Evolutionary conservation across 768 basidiomycete species (phyloP), one percentile per base, ranked within the genome.

Genomic region (Multifurca ochricompacta): DNA sequence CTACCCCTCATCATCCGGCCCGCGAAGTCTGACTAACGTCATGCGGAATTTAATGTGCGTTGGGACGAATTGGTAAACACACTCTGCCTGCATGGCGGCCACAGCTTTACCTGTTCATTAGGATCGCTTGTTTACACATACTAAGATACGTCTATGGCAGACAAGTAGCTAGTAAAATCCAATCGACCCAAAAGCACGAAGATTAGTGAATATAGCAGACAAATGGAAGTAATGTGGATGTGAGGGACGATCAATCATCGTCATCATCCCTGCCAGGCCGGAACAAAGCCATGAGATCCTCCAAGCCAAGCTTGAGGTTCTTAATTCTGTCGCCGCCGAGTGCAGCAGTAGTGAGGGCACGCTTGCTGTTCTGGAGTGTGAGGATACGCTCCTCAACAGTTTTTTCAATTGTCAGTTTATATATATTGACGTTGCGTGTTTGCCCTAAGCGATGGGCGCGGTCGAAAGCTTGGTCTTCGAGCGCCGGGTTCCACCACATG

Each of bases 391-490:
- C 82, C 64, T 95, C 93, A 7, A 96, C 88, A 2, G 91, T 92
- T 25, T 81, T 74, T 37, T 85, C 82, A 51, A 97, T 85, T 62
- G 85, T 91, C 28, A 98, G 78, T 70, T 92, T 92, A 74, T 82
- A 89, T 59, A 92, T 94, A 64, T 86, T 81, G 36, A 96, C 94
- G 57, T 86, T 79, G 25, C 84, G 80, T 44, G 74, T 86, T 70
- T 98, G 94, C 7, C 95, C 93, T 53, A 89, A 82, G 50, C 90
- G 84, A 74, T 94, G 91, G 6, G 87, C 83, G 47, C 91, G 83
- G 66, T 93, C 93, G 63, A 93, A 95, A 0, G 93, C 93, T 71
- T 97, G 94, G 59, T 95, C 91, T 79, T 90, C 88, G 4, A 90
- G 74, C 0, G 87, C 90, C 9, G 90, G 89, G 67, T 91, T 87